Evolutionary conservation across 768 basidiomycete genomes (phyloP), one percentile per base, ranked within the genome.

Genomic region (Austroboletus eburneus): DNA sequence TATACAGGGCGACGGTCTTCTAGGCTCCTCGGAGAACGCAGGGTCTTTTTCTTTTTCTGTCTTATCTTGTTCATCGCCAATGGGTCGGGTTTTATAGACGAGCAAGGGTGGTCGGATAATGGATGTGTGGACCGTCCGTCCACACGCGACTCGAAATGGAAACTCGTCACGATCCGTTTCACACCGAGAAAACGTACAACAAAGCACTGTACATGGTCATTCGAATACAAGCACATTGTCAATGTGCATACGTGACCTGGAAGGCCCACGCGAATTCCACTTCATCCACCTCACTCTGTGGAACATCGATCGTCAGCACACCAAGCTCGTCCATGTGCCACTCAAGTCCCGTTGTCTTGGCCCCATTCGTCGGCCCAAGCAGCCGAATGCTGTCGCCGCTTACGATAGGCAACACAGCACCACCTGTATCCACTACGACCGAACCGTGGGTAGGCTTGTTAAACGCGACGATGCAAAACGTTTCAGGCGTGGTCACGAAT

Each of bases 391-490:
- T 57, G 52, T 80, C 78, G 7, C 73, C 73, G 2, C 57, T 43
- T 4, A 72, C 52, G 16, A 80, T 46, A 1, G 79, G 78, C 12
- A 78, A 54, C 17, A 64, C 63, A 30, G 66, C 67, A 4, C 65
- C 68, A 5, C 61, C 58, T 2, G 43, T 52, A 17, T 65, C 58
- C 1, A 80, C 57, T 2, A 63, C 55, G 3, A 79, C 41, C 2
- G 58, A 41, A 0, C 71, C 68, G 1, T 58, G 29, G 2, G 46
- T 48, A 0, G 77, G 77, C 6, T 57, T 57, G 29, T 62, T 48
- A 41, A 80, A 72, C 1, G 72, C 65, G 32, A 78, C 57, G 50
- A 80, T 66, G 50, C 76, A 81, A 50, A 81, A 79, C 1, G 75
- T 69, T n/a, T 54, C 69, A 5, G 72, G 64, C 0, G 76, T 80